A percentile compares a stretch with the other conserved stretches of the same genome.
phyloP scores from a whole-genome alignment of 108 stramenopile species.

The Parietichytrium sp. region DNA sequence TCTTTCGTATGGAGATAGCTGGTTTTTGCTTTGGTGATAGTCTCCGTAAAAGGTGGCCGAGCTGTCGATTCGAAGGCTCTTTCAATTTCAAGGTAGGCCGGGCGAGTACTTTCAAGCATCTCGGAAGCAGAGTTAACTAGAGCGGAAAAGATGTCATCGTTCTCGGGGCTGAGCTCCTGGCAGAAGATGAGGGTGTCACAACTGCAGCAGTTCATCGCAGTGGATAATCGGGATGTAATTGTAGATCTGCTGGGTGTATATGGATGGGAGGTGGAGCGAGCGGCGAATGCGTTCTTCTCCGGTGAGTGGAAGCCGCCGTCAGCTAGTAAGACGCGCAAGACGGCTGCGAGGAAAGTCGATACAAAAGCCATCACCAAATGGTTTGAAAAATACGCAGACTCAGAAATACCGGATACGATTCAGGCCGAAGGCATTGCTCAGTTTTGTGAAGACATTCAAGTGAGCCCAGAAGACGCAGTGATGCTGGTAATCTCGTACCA shows the following conservation, averaged over 20 bases:
- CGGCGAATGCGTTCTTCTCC: background rate
- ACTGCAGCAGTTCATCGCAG: background rate
- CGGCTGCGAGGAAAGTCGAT: background rate
- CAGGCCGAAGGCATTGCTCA: constrained; percentile 28
- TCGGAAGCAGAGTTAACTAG: too few species aligned
- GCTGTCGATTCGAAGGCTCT: too few species aligned
- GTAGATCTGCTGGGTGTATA: background rate
- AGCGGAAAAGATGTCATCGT: constrained; percentile 1
- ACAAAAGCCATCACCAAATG: background rate
- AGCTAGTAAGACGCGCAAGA: background rate
- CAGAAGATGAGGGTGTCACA: background rate
- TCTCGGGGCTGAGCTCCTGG: background rate
- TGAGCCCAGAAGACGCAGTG: background rate
- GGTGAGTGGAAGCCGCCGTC: background rate
- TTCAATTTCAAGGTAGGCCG: too few species aligned
- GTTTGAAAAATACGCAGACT: constrained; percentile 31
- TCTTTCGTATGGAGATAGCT: too few species aligned
- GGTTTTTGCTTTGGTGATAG: too few species aligned
- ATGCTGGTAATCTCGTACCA: background rate
- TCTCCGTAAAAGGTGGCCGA: too few species aligned
- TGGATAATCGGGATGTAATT: background rate
- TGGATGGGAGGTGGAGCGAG: constrained; percentile 4
- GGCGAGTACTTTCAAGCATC: too few species aligned
- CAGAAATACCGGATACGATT: background rate
- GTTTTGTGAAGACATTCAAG: background rate